phyloP scores from a whole-genome alignment of 352 stramenopile species.

The Globisporangium abappressorium region DNA sequence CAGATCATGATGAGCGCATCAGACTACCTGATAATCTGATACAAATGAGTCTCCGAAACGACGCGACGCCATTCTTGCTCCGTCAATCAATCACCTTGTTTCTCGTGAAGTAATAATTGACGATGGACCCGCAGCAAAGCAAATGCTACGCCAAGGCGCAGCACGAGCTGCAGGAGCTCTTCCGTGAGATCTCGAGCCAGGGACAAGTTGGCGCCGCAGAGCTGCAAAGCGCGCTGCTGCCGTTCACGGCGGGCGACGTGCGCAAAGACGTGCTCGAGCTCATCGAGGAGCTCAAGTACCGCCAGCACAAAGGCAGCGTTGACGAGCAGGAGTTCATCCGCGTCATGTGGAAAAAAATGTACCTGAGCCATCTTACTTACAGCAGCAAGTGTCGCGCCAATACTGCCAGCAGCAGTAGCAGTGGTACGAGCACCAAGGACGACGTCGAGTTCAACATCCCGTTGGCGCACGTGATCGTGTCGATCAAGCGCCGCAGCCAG shows the following conservation, averaged over 20 bases:
- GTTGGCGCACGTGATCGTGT: slow-evolving; percentile 65
- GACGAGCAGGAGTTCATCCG: slow-evolving; percentile 65
- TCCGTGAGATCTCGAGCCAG: slow-evolving; percentile 49
- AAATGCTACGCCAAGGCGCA: slow-evolving; percentile 45
- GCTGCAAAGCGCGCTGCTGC: slow-evolving; percentile 46
- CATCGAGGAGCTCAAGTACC: slow-evolving; percentile 45
- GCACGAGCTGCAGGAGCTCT: slow-evolving; percentile 53
- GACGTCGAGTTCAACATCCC: slow-evolving; percentile 45
- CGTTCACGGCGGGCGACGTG: slow-evolving; percentile 58
- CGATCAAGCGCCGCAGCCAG: slow-evolving; percentile 62
- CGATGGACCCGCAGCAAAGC: slow-evolving; percentile 51
- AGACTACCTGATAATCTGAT: slow-evolving; percentile 8
- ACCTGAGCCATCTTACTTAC: slow-evolving; percentile 44
- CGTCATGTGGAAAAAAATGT: slow-evolving; percentile 66
- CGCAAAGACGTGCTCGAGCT: slow-evolving; percentile 50
- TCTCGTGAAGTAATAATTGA: background rate
- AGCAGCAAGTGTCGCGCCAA: slow-evolving; percentile 17
- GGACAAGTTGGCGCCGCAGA: slow-evolving; percentile 40
- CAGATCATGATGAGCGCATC: background rate
- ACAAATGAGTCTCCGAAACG: slow-evolving; percentile 16
- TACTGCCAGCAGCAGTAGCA: background rate
- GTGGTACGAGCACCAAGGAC: background rate
- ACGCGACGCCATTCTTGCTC: background rate
- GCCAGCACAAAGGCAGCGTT: slow-evolving; percentile 28
- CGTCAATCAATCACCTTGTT: background rate